phyloP scores from a whole-genome alignment of 768 basidiomycete genomes.

The Termitomyces sp. region DNA sequence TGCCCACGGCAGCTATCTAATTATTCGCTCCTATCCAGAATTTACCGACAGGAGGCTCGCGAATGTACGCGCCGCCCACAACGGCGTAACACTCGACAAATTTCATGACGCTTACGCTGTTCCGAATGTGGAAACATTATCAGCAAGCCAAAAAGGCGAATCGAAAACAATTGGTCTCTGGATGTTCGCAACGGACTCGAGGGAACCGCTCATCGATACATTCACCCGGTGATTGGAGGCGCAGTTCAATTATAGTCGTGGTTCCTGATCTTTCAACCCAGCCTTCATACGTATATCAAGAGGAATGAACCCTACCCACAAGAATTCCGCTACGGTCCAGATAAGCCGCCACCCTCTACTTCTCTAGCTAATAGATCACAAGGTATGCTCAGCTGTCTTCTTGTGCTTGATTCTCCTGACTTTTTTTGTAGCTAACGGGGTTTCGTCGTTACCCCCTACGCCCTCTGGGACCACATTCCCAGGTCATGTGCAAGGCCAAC shows the following conservation, averaged over 20 bases:
- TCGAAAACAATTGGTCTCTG: conserved; percentile 67
- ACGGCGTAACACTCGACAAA: conserved; percentile 34
- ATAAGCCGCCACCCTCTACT: conserved; percentile 58
- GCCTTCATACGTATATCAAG: conserved; percentile 63
- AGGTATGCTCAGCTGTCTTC: conserved; percentile 9
- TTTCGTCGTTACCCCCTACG: not conserved
- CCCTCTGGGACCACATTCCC: conserved; percentile 3
- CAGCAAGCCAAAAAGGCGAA: conserved; percentile 50
- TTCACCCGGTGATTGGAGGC: conserved; percentile 12
- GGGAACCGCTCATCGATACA: conserved; percentile 63
- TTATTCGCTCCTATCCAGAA: conserved; percentile 71
- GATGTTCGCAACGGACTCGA: conserved; percentile 66
- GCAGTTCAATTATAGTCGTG: not conserved
- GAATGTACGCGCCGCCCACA: conserved; percentile 26
- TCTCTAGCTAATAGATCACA: conserved; percentile 21
- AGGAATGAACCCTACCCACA: conserved; percentile 68
- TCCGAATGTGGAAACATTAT: conserved; percentile 40
- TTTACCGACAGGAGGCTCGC: conserved; percentile 52
- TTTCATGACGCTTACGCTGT: conserved; percentile 50
- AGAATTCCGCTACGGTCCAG: conserved; percentile 65
- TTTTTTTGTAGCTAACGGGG: conserved; percentile 3
- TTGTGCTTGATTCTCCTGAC: not conserved
- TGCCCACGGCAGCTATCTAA: conserved; percentile 59
- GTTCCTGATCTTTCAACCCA: conserved; percentile 20
- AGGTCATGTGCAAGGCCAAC: conserved; percentile 6